Base-by-base conservation (phyloP, 2,329 filamentous ascomycete genomes). In the Beauveria medogensis region DNA sequence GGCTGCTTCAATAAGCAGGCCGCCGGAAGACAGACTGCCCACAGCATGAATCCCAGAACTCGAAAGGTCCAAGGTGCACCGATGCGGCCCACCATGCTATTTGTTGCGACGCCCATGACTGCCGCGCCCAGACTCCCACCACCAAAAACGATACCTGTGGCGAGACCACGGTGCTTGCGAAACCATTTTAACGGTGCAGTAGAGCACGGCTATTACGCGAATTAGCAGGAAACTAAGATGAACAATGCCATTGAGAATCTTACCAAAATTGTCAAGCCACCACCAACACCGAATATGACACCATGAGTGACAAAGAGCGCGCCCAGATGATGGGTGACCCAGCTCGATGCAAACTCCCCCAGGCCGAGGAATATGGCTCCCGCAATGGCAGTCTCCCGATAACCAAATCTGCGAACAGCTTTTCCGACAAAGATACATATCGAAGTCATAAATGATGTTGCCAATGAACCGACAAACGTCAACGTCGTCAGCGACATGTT, bases 41-140 rank as follows among this genome's bases (percentile, higher is more conserved):
- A 70, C 9, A 70, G 53, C 54, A 69, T 60, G 41, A 70, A 63
- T 5, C 67, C 68, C 1, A 70, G 37, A 22, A 70, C 62, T 16
- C 69, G 60, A 63, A 70, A 70, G 2, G 69, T 68, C 69, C 68
- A 70, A 8, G 65, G 62, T 3, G 68, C 65, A 28, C 65, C 69
- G 4, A 70, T 59, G 12, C 63, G 60, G 14, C 58, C 59, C 5
- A 68, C 64, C n/a, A 70, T 64, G 18, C 62, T 59, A 22, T 65
- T 63, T 6, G 66, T 64, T 0, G 63, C 66, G 20, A 70, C 64
- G 18, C 65, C 66, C 65, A 70, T 68, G 40, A 68, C 67, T 1
- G 68, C 68, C 1, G 68, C 67, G 3, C 69, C 69, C 1, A 70
- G 60, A 20, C 67, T 69, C 2, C 67, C 67, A 6, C 65, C 67